Percentiles rank a stretch among this genome's conserved stretches.
These are phyloP conservation scores for Colletotrichum plurivorum DNA, from an alignment of 2,329 filamentous ascomycete genomes.

Conservation along the genomic window DNA sequence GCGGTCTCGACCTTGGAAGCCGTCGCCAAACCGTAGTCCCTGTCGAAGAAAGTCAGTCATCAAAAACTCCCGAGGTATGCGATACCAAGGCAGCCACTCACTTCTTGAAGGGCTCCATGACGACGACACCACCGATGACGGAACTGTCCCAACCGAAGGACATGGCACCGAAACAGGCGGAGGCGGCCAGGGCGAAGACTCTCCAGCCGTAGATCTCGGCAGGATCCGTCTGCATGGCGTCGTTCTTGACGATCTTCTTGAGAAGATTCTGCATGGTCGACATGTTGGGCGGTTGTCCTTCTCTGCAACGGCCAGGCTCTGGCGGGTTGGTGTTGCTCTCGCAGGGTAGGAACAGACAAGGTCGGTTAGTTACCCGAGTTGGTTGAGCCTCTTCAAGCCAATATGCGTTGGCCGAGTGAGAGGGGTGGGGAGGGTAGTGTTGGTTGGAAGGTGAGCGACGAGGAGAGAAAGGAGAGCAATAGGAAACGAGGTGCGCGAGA, in stretches of 20 bases:
- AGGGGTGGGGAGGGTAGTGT: not conserved
- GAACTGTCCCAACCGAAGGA: constrained; percentile 75
- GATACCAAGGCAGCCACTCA: constrained; percentile 48
- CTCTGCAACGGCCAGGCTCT: constrained; percentile 36
- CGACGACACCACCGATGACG: constrained; percentile 77
- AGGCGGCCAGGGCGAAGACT: constrained; percentile 74
- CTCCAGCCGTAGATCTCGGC: constrained; percentile 79
- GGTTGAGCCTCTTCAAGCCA: constrained; percentile 24
- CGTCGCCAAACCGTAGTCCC: constrained; percentile 42
- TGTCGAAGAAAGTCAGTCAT: constrained; percentile 65
- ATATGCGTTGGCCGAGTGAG: not conserved
- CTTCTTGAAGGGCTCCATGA: constrained; percentile 69
- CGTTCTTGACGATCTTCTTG: constrained; percentile 63
- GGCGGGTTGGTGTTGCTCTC: constrained; percentile 34
- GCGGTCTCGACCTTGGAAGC: constrained; percentile 38
- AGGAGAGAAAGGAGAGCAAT: constrained; percentile 13
- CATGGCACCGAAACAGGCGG: constrained; percentile 64
- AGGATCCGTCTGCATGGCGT: constrained; percentile 77
- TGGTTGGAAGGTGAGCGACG: constrained; percentile 16
- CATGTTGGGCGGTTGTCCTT: constrained; percentile 33
- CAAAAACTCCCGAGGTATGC: too few relatives aligned
- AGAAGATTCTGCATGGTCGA: constrained; percentile 46
- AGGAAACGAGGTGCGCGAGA: constrained; percentile 8
- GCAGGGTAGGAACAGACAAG: not conserved
- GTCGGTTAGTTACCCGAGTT: constrained; percentile 24